Evolutionary conservation across 768 basidiomycete genomes (phyloP).

Genomic region (Pulveroboletus sp.): DNA sequence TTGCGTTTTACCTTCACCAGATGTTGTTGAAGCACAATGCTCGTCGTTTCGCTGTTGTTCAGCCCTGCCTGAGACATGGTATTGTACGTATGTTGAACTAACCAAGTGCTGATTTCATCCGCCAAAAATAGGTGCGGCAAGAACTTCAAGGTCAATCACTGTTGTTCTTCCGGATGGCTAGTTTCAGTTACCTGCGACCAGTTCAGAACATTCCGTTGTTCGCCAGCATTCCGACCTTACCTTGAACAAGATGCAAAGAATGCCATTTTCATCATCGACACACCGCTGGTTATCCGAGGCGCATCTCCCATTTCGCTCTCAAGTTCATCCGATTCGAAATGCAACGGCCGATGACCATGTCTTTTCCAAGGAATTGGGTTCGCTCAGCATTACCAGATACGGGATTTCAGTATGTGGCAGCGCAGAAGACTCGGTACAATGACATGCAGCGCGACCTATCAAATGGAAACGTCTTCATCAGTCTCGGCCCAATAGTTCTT

Average conservation of each 20-base stretch:
- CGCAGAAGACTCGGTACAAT: constrained; percentile 29
- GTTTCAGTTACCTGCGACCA: constrained; percentile 37
- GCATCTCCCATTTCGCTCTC: constrained; percentile 31
- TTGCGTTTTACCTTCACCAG: too few species aligned
- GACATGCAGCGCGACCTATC: constrained; percentile 35
- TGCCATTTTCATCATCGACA: constrained; percentile 37
- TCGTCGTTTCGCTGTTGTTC: constrained; percentile 1
- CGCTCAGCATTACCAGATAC: constrained; percentile 36
- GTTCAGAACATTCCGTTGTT: constrained; percentile 40
- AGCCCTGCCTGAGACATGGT: constrained; percentile 23
- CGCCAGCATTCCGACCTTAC: constrained; percentile 47
- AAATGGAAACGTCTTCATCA: neutral
- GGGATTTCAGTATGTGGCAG: constrained; percentile 29
- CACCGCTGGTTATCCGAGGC: constrained; percentile 36
- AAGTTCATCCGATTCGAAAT: neutral
- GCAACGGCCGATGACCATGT: constrained; percentile 18
- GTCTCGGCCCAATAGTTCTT: constrained; percentile 28
- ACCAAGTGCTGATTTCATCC: neutral
- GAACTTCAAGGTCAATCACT: constrained; percentile 40
- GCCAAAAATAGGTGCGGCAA: constrained; percentile 45
- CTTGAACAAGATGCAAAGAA: constrained; percentile 37
- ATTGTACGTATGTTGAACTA: constrained; percentile 5
- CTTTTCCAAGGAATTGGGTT: constrained; percentile 27
- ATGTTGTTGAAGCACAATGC: too few species aligned
- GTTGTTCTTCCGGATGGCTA: constrained; percentile 45